These are phyloP conservation scores for Bjerkandera adusta DNA, from an alignment of 1,284 basidiomycete species.

Conservation along the genomic window DNA sequence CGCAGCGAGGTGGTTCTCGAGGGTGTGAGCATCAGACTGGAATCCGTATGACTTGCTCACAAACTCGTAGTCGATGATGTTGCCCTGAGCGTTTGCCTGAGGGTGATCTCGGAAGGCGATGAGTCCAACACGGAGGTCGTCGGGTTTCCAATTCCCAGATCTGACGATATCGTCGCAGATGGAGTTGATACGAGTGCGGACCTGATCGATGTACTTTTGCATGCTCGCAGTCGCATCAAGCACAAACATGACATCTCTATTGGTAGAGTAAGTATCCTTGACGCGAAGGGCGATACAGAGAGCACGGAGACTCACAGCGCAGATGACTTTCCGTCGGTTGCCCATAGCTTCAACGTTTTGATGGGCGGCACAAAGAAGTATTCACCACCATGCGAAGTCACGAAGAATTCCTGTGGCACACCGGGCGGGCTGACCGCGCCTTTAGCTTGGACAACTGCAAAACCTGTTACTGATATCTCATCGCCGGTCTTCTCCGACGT, in stretches of 20 bases:
- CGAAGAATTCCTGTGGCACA: conserved; percentile 13
- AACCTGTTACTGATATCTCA: neutral
- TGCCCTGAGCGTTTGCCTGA: too few relatives aligned
- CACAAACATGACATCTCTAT: conserved; percentile 14
- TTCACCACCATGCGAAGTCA: conserved; percentile 19
- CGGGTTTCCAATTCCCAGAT: too few relatives aligned
- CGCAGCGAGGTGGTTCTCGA: conserved; percentile 42
- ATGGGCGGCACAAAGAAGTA: conserved; percentile 21
- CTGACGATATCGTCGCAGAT: neutral
- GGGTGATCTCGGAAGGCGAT: conserved; percentile 48
- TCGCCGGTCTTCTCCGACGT: neutral
- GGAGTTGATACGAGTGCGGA: conserved; percentile 30
- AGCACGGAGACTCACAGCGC: too few relatives aligned
- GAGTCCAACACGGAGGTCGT: conserved; percentile 40
- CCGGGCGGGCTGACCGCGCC: neutral
- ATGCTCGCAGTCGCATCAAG: conserved; percentile 21
- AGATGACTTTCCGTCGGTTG: too few relatives aligned
- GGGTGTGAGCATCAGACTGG: conserved; percentile 40
- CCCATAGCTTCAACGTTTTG: neutral
- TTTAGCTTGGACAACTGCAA: neutral
- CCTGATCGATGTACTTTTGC: conserved; percentile 20
- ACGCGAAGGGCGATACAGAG: too few relatives aligned
- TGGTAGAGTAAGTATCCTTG: too few relatives aligned
- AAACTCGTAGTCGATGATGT: conserved; percentile 44
- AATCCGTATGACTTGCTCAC: conserved; percentile 49